Conservation (phyloP, 495 filamentous ascomycete genomes). For the Melanomma pulvis-pyrius region DNA sequence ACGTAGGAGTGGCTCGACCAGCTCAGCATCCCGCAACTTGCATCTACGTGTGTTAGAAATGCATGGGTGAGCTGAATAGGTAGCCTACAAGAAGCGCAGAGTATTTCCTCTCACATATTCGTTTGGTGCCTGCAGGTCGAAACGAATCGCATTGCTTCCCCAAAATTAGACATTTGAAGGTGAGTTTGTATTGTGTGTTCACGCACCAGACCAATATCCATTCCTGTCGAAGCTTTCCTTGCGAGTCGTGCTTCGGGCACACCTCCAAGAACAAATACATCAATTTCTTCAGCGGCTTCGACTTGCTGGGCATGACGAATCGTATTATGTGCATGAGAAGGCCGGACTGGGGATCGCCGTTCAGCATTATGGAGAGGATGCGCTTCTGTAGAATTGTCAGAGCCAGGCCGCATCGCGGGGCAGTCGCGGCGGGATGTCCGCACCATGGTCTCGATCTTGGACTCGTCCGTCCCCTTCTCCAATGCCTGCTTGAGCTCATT, state of each 20-base stretch:
- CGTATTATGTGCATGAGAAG: slow-evolving; percentile 99
- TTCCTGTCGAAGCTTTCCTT: slow-evolving; percentile 96
- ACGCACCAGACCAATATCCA: slow-evolving; percentile 98
- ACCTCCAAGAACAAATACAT: slow-evolving; percentile 99
- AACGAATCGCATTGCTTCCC: slow-evolving; percentile 89
- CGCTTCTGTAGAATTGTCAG: slow-evolving; percentile 57
- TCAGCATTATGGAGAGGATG: slow-evolving; percentile 71
- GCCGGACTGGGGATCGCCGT: slow-evolving; percentile 92
- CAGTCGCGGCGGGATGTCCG: slow-evolving; percentile 11
- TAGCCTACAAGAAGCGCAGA: slow-evolving; percentile 76
- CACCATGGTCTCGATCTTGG: slow-evolving; percentile 93
- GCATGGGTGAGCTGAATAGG: background rate
- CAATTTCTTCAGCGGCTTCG: slow-evolving; percentile 95
- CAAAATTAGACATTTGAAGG: slow-evolving; percentile 7
- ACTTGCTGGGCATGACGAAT: slow-evolving; percentile 98
- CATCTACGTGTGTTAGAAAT: slow-evolving; percentile 36
- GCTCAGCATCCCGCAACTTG: slow-evolving; percentile 94
- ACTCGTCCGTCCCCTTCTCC: slow-evolving; percentile 96
- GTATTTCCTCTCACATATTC: slow-evolving; percentile 98
- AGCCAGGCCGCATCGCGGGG: slow-evolving; percentile 8
- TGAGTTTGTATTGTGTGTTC: background rate
- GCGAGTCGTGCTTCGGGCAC: slow-evolving; percentile 89
- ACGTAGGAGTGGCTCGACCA: slow-evolving; percentile 89
- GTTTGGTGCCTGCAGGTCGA: slow-evolving; percentile 96
- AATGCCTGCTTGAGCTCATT: slow-evolving; percentile 91